Evolutionary conservation across 2,329 filamentous ascomycete genomes (phyloP).

Genomic region (Penicillium paneum): DNA sequence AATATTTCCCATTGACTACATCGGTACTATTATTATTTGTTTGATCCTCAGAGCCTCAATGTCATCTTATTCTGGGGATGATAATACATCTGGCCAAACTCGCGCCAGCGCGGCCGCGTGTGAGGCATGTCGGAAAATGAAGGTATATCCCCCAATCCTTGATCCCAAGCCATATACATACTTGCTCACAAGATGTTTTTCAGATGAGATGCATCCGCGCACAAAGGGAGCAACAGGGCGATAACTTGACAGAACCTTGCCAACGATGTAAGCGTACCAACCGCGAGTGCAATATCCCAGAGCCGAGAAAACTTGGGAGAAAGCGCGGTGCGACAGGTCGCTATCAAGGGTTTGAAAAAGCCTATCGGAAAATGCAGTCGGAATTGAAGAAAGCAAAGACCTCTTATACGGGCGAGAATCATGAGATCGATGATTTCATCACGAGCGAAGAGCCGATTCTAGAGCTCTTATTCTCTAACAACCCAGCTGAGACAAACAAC

Average conservation of each 20-base stretch:
- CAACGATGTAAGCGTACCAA: conserved; percentile 27
- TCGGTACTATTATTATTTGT: no score
- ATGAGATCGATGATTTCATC: background rate
- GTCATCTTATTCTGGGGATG: background rate
- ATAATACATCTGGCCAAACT: background rate
- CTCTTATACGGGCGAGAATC: background rate
- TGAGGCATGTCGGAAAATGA: conserved; percentile 25
- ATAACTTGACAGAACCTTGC: conserved; percentile 14
- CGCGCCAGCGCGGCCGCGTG: conserved; percentile 17
- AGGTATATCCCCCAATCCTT: conserved; percentile 3
- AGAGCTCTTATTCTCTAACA: background rate
- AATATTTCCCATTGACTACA: background rate
- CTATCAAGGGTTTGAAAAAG: conserved; percentile 31
- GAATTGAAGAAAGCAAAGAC: conserved; percentile 21
- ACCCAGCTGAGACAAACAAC: background rate
- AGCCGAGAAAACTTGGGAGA: conserved; percentile 25
- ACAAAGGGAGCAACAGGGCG: background rate
- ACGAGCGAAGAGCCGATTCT: background rate
- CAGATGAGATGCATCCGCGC: conserved; percentile 30
- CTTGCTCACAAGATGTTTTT: background rate
- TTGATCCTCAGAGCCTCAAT: background rate
- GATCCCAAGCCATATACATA: background rate
- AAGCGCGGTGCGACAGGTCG: conserved; percentile 27
- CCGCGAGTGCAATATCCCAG: conserved; percentile 24
- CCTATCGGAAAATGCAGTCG: conserved; percentile 25